Base-by-base conservation (phyloP, 306 rosid genomes). In the Delonix regia region DNA sequence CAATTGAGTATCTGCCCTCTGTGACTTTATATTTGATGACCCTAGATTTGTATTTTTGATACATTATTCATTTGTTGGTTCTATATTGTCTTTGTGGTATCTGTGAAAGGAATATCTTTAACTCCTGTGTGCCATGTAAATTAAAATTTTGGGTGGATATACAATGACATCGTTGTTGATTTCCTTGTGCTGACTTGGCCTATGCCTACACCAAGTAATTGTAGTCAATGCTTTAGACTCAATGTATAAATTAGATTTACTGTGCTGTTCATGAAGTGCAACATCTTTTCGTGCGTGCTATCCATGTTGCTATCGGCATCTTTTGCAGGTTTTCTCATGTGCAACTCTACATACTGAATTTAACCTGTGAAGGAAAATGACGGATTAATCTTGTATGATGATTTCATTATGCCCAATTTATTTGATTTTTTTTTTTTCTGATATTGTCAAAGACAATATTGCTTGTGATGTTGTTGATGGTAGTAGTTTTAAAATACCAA, bases 121-220 rank as follows among this genome's bases (percentile, higher is more conserved):
- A 81, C 21, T 77, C 41, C 44, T 45, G 76, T 79, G 76, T 72
- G 39, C 45, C 83, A 76, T 81, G 84, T 87, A 82, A 80, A 80
- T 87, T 57, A 62, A 69, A 64, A 63, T 59, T 78, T 69, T 78
- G 22, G 28, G 70, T 81, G 56, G 21, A 42, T 73, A n/a, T 61
- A 42, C 18, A 22, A 7, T 11, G 56, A 6, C 15, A 4, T 33
- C 15, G 5, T 33, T 45, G 69, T 44, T 81, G 56, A 72, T 45
- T 69, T 84, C 67, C 74, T 16, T 69, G 53, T 73, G 55, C 79
- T 6, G 12, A 68, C 61, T 21, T 53, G 73, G 33, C 71, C 69
- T 56, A 18, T 42, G 63, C 71, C 59, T 62, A 74, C 38, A 73
- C 72, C 28, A 41, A 65, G 69, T 70, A 63, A 48, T 45, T 76